Conservation (phyloP, 2,329 filamentous ascomycete genomes). For the Diplocarpon rosae region DNA sequence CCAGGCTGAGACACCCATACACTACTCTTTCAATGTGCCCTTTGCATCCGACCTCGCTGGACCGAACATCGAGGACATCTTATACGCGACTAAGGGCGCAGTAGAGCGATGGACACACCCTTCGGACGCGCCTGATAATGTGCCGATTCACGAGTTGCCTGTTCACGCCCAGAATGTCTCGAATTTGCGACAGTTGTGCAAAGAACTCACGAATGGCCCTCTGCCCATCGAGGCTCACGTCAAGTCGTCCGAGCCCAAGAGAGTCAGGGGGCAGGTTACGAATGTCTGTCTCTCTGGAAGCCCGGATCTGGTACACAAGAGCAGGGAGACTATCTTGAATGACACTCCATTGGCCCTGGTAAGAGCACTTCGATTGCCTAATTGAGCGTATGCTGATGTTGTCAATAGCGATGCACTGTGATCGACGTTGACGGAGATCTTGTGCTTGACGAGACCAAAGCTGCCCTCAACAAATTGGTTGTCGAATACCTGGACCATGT, state of each 20-base stretch:
- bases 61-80: conserved; percentile 86
- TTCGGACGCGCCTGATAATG: conserved; percentile 72
- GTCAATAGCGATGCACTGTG: conserved; percentile 83
- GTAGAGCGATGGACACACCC: conserved; percentile 90
- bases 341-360: conserved; percentile 88
- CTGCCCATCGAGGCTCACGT: conserved; percentile 75
- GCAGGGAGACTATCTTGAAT: conserved; percentile 79
- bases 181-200: conserved; percentile 67
- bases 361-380: too few relatives aligned
- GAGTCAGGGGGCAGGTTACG: conserved; percentile 57
- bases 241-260: conserved; percentile 69
- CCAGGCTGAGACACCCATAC: conserved; percentile 65
- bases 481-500: conserved; percentile 79
- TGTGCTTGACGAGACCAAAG: conserved; percentile 61
- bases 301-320: conserved; percentile 79
- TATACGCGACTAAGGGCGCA: conserved; percentile 82
- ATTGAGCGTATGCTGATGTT: too few relatives aligned
- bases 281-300: conserved; percentile 88
- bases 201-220: conserved; percentile 61
- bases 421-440: conserved; percentile 89
- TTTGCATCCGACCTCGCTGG: conserved; percentile 88
- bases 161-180: conserved; percentile 81
- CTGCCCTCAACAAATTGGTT: conserved; percentile 63
- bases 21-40: conserved; percentile 94
- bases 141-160: conserved; percentile 81